phyloP scores from a whole-genome alignment of 2,329 filamentous ascomycete species.

The Cladophialophora immunda region DNA sequence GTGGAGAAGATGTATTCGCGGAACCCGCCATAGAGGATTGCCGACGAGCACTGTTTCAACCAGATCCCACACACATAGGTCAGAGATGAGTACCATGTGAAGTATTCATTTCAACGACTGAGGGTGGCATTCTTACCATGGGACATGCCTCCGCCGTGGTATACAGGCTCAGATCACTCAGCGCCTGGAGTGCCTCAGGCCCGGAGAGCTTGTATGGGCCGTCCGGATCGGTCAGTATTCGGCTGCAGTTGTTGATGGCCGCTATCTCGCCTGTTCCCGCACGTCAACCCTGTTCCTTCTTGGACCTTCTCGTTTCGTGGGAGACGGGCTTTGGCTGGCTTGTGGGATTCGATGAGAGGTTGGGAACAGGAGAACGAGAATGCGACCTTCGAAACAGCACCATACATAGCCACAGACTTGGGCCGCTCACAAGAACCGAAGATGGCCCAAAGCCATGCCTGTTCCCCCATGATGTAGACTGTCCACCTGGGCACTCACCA shows the following conservation, averaged over 20 bases:
- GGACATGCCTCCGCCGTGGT: constrained; percentile 67
- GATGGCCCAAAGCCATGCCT: not conserved
- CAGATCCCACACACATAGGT: not conserved
- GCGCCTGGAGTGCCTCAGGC: constrained; percentile 55
- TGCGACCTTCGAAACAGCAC: not conserved
- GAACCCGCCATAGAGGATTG: constrained; percentile 65
- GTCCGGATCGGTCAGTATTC: constrained; percentile 56
- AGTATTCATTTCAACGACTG: too few species aligned
- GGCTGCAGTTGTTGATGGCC: constrained; percentile 63
- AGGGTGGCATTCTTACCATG: constrained; percentile 55
- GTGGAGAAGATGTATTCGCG: constrained; percentile 65
- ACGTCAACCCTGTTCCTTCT: not conserved
- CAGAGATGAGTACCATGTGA: too few species aligned
- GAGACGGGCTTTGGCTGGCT: too few species aligned
- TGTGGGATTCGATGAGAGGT: too few species aligned
- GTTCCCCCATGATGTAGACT: not conserved
- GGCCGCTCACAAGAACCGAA: not conserved
- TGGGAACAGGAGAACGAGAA: not conserved
- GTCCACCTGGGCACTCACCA: constrained; percentile 45
- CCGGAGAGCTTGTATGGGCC: constrained; percentile 53
- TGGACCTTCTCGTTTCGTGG: constrained; percentile 7
- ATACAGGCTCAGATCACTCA: constrained; percentile 60
- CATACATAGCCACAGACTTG: not conserved
- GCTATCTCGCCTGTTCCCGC: constrained; percentile 58
- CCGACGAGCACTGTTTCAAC: constrained; percentile 58